Base-by-base conservation (phyloP, 306 rosid species). In the Dryas octopetala region DNA sequence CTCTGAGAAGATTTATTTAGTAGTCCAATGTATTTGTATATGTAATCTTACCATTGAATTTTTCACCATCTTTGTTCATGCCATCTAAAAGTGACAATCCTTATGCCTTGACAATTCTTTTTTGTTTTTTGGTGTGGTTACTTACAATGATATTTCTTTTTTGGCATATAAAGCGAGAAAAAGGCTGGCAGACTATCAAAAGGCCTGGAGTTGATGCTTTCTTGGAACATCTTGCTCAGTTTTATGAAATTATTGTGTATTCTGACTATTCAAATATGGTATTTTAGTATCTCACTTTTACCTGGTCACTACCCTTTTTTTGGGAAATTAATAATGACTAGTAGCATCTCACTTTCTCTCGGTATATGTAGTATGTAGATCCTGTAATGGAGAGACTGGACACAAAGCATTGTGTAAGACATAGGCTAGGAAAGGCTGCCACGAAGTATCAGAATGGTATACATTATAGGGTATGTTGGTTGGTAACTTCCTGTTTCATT, bases 181-280 rank as follows among this genome's bases (percentile, higher is more conserved):
- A 93, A 71, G 91, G 99, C 59, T 95, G 99, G 99, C 97, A 90
- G 81, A 95, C 99, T 7, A 84, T 95, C 78, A 95, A 95, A 80
- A 89, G 99, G 78, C 99, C 99, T 52, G 99, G 99, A 59, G 97
- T 95, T 68, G 99, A 95, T 86, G 90, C 97, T 38, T 95, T 95
- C 86, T 86, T 95, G 88, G 99, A 95, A 81, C 97, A 95, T 75
- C 87, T 95, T 70, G 97, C 93, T 48, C 97, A 92, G 58, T 95
- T 79, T 85, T 95, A 76, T 57, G 99, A 95, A 83, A 90, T 95
- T 78, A 70, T 95, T 11, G 89, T 95, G 80, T 95, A 85, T 70
- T 90, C 93, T 48, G 99, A 95, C 81, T 91, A 95, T 72, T 90
- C 96, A 76, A 88, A 74, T 77, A 90, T 92, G 97, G 99, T 95